Evolutionary conservation across 2,329 filamentous ascomycete genomes (phyloP).

Genomic region (Drechslera avenae): DNA sequence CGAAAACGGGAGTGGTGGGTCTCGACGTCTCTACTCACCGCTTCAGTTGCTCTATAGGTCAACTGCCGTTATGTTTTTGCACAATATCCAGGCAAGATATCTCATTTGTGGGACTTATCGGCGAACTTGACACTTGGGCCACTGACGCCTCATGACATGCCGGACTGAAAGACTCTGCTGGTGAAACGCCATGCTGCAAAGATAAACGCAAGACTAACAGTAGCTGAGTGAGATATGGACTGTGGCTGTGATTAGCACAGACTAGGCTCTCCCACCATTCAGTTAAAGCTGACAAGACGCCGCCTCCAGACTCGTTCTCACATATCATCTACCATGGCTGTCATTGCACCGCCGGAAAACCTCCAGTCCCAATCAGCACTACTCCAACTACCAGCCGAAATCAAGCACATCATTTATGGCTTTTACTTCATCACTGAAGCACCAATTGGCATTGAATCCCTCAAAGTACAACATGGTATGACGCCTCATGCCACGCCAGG

Average conservation of each 20-base stretch:
- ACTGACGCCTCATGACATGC: not conserved
- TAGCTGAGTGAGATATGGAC: not conserved
- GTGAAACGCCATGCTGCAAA: slow-evolving; percentile 11
- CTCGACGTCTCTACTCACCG: slow-evolving; percentile 11
- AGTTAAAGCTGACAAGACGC: slow-evolving; percentile 4
- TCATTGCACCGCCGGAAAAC: slow-evolving; percentile 23
- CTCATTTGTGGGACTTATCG: not conserved
- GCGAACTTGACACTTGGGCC: slow-evolving; percentile 3
- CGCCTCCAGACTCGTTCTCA: not conserved
- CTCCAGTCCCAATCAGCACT: slow-evolving; percentile 41
- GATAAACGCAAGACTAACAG: not conserved
- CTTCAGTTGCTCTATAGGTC: slow-evolving; percentile 6
- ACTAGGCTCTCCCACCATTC: not conserved
- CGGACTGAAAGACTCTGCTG: not conserved
- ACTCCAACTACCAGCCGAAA: slow-evolving; percentile 41
- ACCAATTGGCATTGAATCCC: slow-evolving; percentile 24
- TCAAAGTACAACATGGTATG: not conserved
- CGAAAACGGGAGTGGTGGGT: slow-evolving; percentile 3
- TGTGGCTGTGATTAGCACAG: slow-evolving; percentile 1
- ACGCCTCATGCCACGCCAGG: slow-evolving; percentile 16
- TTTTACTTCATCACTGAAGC: slow-evolving; percentile 32
- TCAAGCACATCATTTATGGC: slow-evolving; percentile 42
- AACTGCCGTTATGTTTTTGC: not conserved
- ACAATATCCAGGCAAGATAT: not conserved
- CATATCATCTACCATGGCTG: slow-evolving; percentile 10